These are phyloP conservation scores for Lojkania enalia DNA, from an alignment of 2,329 filamentous ascomycete genomes.

Conservation along the genomic window DNA sequence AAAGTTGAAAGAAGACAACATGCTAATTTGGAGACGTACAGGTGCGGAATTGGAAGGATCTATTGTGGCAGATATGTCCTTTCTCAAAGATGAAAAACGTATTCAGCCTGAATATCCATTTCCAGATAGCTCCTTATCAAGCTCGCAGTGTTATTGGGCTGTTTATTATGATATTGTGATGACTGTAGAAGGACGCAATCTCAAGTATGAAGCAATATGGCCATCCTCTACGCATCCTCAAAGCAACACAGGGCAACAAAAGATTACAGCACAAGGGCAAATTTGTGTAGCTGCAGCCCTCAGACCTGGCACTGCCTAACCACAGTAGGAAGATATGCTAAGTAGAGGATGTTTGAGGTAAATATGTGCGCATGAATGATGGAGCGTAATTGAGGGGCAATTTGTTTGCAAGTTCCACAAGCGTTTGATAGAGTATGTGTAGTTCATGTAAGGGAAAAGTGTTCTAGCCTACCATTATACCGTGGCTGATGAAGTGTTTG, in stretches of 20 bases:
- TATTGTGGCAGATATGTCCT: conserved; percentile 17
- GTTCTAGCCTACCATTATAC: too few species aligned
- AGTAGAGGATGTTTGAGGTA: too few species aligned
- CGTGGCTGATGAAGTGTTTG: too few species aligned
- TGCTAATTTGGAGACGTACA: too few species aligned
- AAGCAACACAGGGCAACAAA: conserved; percentile 7
- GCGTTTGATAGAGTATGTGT: too few species aligned
- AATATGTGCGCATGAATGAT: too few species aligned
- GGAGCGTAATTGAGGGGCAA: too few species aligned
- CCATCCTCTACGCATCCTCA: conserved; percentile 7
- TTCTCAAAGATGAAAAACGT: conserved; percentile 10
- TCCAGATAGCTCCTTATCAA: conserved; percentile 1
- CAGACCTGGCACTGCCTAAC: conserved; percentile 19
- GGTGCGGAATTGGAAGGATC: conserved; percentile 14
- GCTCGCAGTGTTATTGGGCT: conserved; percentile 10
- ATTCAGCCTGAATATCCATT: conserved; percentile 13
- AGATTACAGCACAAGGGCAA: conserved; percentile 5
- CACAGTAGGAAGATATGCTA: too few species aligned
- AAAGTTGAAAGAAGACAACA: background rate
- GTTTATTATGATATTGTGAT: conserved; percentile 17
- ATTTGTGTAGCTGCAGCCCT: conserved; percentile 19
- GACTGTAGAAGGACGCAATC: conserved; percentile 19
- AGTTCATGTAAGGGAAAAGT: too few species aligned
- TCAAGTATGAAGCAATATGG: conserved; percentile 16
- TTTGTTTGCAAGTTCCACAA: too few species aligned